Percentiles rank a stretch among this genome's conserved stretches.
Conservation (phyloP, 208 protist species). For the Leishmania guyanensis region DNA sequence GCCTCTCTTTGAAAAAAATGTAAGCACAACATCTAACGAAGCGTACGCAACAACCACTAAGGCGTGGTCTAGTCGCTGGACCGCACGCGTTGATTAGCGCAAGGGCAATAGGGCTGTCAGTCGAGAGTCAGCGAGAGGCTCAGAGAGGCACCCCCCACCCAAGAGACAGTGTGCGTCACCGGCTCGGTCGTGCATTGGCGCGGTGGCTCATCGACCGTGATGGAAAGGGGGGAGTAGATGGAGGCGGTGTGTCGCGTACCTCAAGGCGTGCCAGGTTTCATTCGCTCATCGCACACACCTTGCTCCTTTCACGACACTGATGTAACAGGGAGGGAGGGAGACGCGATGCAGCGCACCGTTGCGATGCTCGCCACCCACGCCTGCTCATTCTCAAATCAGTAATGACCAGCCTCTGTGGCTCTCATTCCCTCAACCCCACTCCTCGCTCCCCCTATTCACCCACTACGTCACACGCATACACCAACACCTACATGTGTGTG, state of each 20-base stretch:
- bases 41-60: background rate
- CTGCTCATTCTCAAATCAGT: background rate
- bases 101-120: background rate
- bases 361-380: background rate
- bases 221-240: background rate
- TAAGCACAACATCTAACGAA: background rate
- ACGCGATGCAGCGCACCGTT: background rate
- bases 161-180: background rate
- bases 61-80: background rate
- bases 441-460: background rate
- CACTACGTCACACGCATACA: conserved; percentile 8
- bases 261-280: background rate
- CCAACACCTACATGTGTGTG: background rate
- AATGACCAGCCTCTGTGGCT: background rate
- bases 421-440: background rate
- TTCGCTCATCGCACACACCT: background rate
- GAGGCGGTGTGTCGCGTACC: background rate
- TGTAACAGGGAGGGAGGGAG: background rate
- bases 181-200: background rate
- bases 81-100: background rate
- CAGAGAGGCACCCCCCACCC: background rate
- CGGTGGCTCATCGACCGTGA: background rate
- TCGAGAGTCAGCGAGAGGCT: background rate
- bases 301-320: background rate
- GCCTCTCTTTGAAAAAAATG: background rate